Percentiles rank a stretch among this genome's conserved stretches.
Evolutionary conservation across 2,329 filamentous ascomycete species (phyloP).

Genomic region (Exserohilum turcica): DNA sequence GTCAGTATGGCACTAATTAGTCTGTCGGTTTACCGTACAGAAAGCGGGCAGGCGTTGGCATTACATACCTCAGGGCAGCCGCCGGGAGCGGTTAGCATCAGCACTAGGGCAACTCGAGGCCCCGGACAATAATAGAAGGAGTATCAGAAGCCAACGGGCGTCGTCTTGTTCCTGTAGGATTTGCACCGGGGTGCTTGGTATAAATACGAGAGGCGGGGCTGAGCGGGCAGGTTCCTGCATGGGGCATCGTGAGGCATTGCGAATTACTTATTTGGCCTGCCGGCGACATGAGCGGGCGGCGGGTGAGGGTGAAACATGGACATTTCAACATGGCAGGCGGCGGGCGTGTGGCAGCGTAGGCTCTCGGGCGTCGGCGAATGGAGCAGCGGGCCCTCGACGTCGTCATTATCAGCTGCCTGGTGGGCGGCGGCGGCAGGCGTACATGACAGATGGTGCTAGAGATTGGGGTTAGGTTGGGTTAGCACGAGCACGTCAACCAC

Average conservation of each 20-base stretch:
- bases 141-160: conserved; percentile 27
- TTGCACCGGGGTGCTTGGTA: conserved; percentile 34
- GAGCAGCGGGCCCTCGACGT: conserved; percentile 21
- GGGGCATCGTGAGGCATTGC: conserved; percentile 10
- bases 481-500: conserved; percentile 30
- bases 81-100: conserved; percentile 42
- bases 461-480: conserved; percentile 36
- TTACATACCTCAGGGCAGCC: conserved; percentile 36
- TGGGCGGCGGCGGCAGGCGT: conserved; percentile 41
- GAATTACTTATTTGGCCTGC: conserved; percentile 9
- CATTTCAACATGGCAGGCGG: conserved; percentile 7
- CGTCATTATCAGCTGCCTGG: conserved; percentile 43
- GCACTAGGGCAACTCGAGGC: conserved; percentile 35
- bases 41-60: conserved; percentile 38
- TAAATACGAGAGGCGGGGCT: conserved; percentile 32
- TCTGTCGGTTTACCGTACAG: conserved; percentile 36
- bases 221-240: conserved; percentile 26
- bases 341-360: conserved; percentile 24
- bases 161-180: conserved; percentile 31
- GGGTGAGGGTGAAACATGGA: conserved; percentile 7
- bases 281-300: conserved; percentile 12
- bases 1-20: conserved; percentile 28
- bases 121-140: conserved; percentile 28
- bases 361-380: conserved; percentile 29
- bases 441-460: conserved; percentile 40